Base-by-base conservation (phyloP, 371 early-diverging fungal species). In the Mortierella sp. region DNA sequence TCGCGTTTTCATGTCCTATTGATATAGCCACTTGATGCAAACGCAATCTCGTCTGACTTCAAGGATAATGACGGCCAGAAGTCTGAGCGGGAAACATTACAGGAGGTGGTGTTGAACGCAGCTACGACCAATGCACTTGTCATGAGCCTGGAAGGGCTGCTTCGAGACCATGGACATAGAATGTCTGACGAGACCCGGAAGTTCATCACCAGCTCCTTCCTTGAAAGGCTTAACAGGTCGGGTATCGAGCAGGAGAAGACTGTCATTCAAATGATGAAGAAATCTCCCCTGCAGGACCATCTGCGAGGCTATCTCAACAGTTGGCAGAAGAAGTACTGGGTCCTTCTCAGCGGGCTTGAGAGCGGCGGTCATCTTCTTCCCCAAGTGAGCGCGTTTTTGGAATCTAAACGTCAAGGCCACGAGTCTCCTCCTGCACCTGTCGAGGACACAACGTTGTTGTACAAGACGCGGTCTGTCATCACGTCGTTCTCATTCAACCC, bases 301-400 rank as follows among this genome's bases (percentile, higher is more conserved):
- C 31, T 86, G 10, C 77, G 86, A 38, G 80, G 86, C 0, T 86
- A 86, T 52, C 75, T 86, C 60, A 78, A 78, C 55, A 74, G 45
- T 21, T 86, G 86, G 86, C 86, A 93, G 74, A 91, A 90, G 70
- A 91, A 92, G 54, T 93, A 89, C 58, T 93, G 93, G 93, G 88
- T 88, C 26, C 88, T 92, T 0, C 81, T 93, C 16, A 91, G 90
- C 47, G 90, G 91, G 0, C 81, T 93, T 14, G 80, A 88, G 38
- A 79, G 89, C 42, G 87, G 88, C 10, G 91, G 91, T 8, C 84
- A 90, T 65, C 78, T 93, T 34, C 80, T 93, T 16, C 91, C 93
- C 7, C 90, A 90, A 75, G 82, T 90, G 2, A 70, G 88, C 31
- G 76, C 84, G 26, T 73, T 79, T 75, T 75, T 84, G 75, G 86